Evolutionary conservation across 2,329 filamentous ascomycete species (phyloP).

Genomic region (Diaporthe sp.): DNA sequence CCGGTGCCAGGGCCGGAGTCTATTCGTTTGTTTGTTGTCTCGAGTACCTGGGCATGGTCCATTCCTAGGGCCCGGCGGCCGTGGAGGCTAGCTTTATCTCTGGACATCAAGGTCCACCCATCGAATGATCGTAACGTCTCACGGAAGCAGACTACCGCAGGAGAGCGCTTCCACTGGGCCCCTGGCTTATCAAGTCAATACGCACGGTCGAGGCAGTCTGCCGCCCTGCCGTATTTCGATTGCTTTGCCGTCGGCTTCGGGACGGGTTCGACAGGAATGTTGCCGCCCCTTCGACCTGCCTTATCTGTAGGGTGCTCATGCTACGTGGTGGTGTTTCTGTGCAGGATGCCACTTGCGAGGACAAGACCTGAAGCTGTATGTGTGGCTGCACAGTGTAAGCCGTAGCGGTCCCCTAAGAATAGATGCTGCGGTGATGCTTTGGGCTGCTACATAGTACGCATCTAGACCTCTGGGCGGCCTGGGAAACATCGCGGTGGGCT

Average conservation of each 20-base stretch:
- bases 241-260: conserved; percentile 25
- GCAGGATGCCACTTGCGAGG: neutral
- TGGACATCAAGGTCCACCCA: conserved; percentile 30
- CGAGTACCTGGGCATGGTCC: neutral
- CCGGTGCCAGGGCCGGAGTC: conserved; percentile 4
- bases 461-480: conserved; percentile 19
- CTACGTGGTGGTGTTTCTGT: neutral
- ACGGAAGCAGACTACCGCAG: conserved; percentile 15
- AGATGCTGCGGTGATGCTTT: conserved; percentile 32
- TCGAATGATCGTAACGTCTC: neutral
- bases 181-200: conserved; percentile 9
- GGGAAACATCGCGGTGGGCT: conserved; percentile 17
- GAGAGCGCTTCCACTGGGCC: neutral
- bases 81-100: conserved; percentile 16
- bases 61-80: conserved; percentile 5
- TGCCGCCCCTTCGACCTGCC: neutral
- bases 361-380: neutral
- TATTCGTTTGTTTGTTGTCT: neutral
- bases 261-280: conserved; percentile 17
- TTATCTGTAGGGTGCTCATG: neutral
- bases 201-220: conserved; percentile 27
- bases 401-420: neutral
- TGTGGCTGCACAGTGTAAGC: neutral
- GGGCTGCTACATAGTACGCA: conserved; percentile 4
- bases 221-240: conserved; percentile 22